Conservation (phyloP, 2,329 filamentous ascomycete genomes). For the Xylariaceae sp. region DNA sequence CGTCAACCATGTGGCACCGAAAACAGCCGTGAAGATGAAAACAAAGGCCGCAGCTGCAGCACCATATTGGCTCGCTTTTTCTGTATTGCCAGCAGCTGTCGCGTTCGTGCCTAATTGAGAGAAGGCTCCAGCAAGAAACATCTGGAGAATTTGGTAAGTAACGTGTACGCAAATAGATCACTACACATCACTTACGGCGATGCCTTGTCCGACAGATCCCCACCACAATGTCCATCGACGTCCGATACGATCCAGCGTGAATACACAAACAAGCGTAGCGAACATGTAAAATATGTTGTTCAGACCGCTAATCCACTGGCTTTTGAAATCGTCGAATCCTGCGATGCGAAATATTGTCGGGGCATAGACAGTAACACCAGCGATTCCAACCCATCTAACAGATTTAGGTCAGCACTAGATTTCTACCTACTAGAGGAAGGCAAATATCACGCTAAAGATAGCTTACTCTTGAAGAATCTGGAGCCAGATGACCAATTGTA, state of each 20-base stretch:
- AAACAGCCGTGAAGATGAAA: conserved; percentile 65
- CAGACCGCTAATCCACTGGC: conserved; percentile 61
- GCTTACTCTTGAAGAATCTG: conserved; percentile 62
- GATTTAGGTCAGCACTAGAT: no score
- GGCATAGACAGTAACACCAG: conserved; percentile 62
- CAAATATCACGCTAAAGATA: no score
- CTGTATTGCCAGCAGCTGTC: conserved; percentile 42
- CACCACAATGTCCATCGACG: conserved; percentile 68
- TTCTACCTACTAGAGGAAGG: no score
- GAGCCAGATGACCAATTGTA: conserved; percentile 69
- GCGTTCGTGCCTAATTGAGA: conserved; percentile 52
- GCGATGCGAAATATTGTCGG: conserved; percentile 64
- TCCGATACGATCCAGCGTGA: conserved; percentile 67
- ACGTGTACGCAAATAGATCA: not conserved
- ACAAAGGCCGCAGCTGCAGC: conserved; percentile 68
- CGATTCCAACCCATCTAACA: conserved; percentile 60
- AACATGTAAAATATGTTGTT: conserved; percentile 56
- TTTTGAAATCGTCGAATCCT: conserved; percentile 59
- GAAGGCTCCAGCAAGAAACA: conserved; percentile 66
- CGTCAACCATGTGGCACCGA: conserved; percentile 62
- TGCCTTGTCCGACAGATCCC: conserved; percentile 62
- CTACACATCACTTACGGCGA: conserved; percentile 37
- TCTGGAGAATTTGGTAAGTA: conserved; percentile 28
- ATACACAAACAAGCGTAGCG: conserved; percentile 66
- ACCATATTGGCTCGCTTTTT: conserved; percentile 51